A percentile compares a stretch with the other conserved stretches of the same genome.
Conservation (phyloP, 2,329 filamentous ascomycete genomes). For the Claviceps cyperi region DNA sequence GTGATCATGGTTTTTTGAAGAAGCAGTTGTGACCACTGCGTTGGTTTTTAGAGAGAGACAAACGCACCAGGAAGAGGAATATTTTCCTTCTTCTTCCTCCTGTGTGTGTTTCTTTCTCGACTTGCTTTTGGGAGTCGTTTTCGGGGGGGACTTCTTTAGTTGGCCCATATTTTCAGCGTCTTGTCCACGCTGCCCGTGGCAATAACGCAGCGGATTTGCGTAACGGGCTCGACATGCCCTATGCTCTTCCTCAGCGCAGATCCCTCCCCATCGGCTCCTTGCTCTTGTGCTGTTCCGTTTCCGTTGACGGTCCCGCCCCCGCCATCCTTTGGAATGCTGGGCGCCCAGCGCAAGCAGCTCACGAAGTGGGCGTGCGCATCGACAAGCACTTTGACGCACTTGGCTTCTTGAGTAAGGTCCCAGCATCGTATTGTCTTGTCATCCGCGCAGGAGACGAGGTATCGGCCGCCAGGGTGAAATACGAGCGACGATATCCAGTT, state of each 20-base stretch:
- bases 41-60: too few relatives aligned
- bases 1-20: too few relatives aligned
- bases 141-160: constrained; percentile 13
- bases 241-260: constrained; percentile 33
- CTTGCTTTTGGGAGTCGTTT: neutral
- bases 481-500: constrained; percentile 83
- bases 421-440: constrained; percentile 90
- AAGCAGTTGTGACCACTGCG: too few relatives aligned
- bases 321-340: constrained; percentile 23
- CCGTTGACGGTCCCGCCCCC: constrained; percentile 4
- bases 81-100: too few relatives aligned
- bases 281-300: constrained; percentile 2
- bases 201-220: constrained; percentile 68
- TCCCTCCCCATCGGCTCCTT: constrained; percentile 17
- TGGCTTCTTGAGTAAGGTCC: constrained; percentile 82
- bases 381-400: constrained; percentile 68
- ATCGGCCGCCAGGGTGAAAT: constrained; percentile 87
- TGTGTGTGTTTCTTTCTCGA: neutral
- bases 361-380: constrained; percentile 77
- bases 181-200: constrained; percentile 77
- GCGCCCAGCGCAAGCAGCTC: constrained; percentile 77
- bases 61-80: too few relatives aligned
- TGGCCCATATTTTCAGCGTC: constrained; percentile 66
- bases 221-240: constrained; percentile 25
- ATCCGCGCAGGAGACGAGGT: constrained; percentile 71